phyloP scores from a whole-genome alignment of 129 eudicot genomes.

The Helichrysum umbraculigerum region DNA sequence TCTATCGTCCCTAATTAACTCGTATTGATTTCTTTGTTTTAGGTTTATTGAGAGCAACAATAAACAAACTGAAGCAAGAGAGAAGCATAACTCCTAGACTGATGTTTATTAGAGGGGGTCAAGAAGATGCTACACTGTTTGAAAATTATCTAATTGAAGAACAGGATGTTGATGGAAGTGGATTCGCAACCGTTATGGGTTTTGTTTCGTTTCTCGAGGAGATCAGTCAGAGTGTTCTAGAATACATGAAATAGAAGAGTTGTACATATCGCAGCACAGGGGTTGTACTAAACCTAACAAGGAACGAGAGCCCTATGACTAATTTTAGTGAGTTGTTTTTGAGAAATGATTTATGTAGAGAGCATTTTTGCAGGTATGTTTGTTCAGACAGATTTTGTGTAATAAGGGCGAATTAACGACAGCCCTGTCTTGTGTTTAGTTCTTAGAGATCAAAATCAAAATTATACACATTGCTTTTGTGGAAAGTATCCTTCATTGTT shows the following conservation, averaged over 20 bases:
- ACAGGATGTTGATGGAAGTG: slow-evolving; percentile 87
- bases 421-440: slow-evolving; percentile 25
- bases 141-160: slow-evolving; percentile 93
- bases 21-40: not conserved
- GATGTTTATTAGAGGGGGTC: slow-evolving; percentile 75
- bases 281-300: slow-evolving; percentile 16
- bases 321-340: not conserved
- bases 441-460: slow-evolving; percentile 17
- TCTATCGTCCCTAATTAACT: not conserved
- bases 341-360: not conserved
- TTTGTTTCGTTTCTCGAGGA: slow-evolving; percentile 95
- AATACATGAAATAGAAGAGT: slow-evolving; percentile 63
- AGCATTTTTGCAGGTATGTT: slow-evolving; percentile 31
- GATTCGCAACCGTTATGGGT: slow-evolving; percentile 84
- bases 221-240: slow-evolving; percentile 67
- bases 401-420: slow-evolving; percentile 25
- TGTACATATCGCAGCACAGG: slow-evolving; percentile 28
- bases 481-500: not conserved
- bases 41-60: slow-evolving; percentile 78
- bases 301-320: slow-evolving; percentile 8
- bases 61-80: slow-evolving; percentile 91
- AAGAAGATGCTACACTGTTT: slow-evolving; percentile 74
- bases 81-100: slow-evolving; percentile 92
- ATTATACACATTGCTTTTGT: slow-evolving; percentile 24
- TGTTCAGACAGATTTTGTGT: slow-evolving; percentile 13